Evolutionary conservation across 1,284 basidiomycete genomes (phyloP), one percentile per base, ranked within the genome.

Genomic region (Athelia psychrophila): DNA sequence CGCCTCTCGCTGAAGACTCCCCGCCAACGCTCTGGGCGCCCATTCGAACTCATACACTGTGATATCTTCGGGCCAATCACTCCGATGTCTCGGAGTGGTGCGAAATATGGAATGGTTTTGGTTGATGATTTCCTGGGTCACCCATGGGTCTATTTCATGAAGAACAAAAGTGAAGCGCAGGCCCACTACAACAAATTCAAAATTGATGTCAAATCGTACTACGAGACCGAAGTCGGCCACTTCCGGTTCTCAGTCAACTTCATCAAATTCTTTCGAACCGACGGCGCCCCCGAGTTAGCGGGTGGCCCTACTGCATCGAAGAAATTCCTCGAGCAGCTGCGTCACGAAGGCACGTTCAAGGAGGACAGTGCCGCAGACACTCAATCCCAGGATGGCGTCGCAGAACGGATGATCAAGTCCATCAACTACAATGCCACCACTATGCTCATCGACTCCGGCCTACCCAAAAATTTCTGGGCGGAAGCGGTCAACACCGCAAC

Each of bases 61-160:
- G 68, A 73, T 47, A 51, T 72, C 5, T 58, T 62, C 47, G 67
- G 68, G 18, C 69, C 59, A 5, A 55, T 69, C 22, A 57, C 55
- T 25, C 58, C 56, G 8, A 30, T 49, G 12, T 53, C 62, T 9
- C 25, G 48, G 8, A 44, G 52, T 8, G 64, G 68, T 0, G 51
- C 56, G 30, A 32, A 54, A 0, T 73, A 68, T 49, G 68, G 64
- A 55, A 58, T 69, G 12, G 54, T 63, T 2, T 69, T 73, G 38
- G 60, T 65, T 6, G 65, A 73, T 49, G 64, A 73, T 44, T 56
- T 52, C 51, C 38, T 42, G 6, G n/a, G 38, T 22, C 38, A 42
- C n/a, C 27, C 27, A 4, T 58, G 58, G 55, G 45, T 68, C 2
- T 56, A 63, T 54, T 60, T 60, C 52, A 54, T 67, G 49, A 51